Evolutionary conservation across 164 flowering plant genomes (phyloP).

Genomic region (Tetrastigma voinierianum): DNA sequence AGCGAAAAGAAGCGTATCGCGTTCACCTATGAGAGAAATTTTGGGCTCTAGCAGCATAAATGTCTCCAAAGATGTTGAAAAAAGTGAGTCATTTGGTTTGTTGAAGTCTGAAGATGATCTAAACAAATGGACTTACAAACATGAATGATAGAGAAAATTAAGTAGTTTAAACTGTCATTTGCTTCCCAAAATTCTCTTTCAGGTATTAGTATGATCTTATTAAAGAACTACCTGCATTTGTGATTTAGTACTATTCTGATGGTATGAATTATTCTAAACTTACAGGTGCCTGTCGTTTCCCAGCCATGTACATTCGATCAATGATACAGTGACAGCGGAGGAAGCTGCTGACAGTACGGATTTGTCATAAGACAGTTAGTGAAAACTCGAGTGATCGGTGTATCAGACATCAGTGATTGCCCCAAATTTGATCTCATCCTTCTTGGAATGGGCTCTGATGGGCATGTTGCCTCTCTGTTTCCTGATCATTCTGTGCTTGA

Average conservation of each 20-base stretch:
- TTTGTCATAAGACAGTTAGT: conserved; percentile 67
- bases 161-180: no score
- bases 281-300: conserved; percentile 68
- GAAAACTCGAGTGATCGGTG: conserved; percentile 52
- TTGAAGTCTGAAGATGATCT: no score
- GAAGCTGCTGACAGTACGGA: conserved; percentile 67
- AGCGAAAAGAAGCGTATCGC: no score
- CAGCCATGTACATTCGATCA: conserved; percentile 68
- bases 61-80: no score
- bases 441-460: conserved; percentile 83
- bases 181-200: no score
- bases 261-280: conserved; percentile 3
- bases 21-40: no score
- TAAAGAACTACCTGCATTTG: no score
- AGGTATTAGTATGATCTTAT: no score
- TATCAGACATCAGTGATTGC: conserved; percentile 59
- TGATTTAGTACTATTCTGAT: not conserved
- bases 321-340: conserved; percentile 71
- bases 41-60: no score
- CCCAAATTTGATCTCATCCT: conserved; percentile 80
- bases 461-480: conserved; percentile 72
- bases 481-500: conserved; percentile 54
- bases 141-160: no score
- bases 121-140: no score
- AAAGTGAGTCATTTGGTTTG: no score